phyloP scores from a whole-genome alignment of 1,284 basidiomycete species.

The Malassezia sp. region DNA sequence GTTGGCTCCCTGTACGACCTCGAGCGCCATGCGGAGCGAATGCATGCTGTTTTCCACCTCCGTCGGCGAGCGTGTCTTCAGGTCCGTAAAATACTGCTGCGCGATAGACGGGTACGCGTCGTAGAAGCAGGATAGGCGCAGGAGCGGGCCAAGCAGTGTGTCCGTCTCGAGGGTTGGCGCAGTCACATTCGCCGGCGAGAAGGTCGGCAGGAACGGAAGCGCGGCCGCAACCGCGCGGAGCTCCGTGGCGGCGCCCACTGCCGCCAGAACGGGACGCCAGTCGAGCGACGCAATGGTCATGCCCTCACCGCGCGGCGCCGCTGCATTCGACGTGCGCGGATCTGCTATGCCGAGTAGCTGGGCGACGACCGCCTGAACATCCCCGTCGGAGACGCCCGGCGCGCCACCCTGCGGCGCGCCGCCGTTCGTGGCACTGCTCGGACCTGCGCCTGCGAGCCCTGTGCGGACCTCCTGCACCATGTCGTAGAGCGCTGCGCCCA shows the following conservation, averaged over 20 bases:
- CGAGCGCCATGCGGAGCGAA: slow-evolving; percentile 32
- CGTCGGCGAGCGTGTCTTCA: slow-evolving; percentile 20
- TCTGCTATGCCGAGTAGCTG: slow-evolving; percentile 13
- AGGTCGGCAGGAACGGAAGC: slow-evolving; percentile 56
- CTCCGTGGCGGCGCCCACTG: slow-evolving; percentile 66
- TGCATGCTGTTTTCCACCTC: slow-evolving; percentile 30
- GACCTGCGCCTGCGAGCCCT: slow-evolving; percentile 2
- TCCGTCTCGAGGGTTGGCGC: slow-evolving; percentile 48
- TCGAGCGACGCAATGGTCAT: slow-evolving; percentile 48
- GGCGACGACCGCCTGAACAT: slow-evolving; percentile 5
- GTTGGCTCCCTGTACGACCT: slow-evolving; percentile 56
- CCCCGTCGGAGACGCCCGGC: neutral
- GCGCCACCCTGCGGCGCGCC: neutral
- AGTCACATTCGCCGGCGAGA: slow-evolving; percentile 57
- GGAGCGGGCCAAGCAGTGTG: slow-evolving; percentile 35
- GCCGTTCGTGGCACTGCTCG: no score
- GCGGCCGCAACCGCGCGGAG: slow-evolving; percentile 66
- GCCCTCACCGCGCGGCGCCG: slow-evolving; percentile 18
- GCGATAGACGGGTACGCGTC: slow-evolving; percentile 33
- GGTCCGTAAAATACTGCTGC: slow-evolving; percentile 28
- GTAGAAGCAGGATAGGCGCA: slow-evolving; percentile 35
- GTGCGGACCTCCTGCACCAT: slow-evolving; percentile 31
- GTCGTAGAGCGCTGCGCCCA: slow-evolving; percentile 45
- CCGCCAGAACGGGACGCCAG: slow-evolving; percentile 77
- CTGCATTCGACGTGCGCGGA: neutral